Percentiles rank a stretch among this genome's conserved stretches.
phyloP scores from a whole-genome alignment of 2,329 filamentous ascomycete genomes.

The Incumbomyces lentus region DNA sequence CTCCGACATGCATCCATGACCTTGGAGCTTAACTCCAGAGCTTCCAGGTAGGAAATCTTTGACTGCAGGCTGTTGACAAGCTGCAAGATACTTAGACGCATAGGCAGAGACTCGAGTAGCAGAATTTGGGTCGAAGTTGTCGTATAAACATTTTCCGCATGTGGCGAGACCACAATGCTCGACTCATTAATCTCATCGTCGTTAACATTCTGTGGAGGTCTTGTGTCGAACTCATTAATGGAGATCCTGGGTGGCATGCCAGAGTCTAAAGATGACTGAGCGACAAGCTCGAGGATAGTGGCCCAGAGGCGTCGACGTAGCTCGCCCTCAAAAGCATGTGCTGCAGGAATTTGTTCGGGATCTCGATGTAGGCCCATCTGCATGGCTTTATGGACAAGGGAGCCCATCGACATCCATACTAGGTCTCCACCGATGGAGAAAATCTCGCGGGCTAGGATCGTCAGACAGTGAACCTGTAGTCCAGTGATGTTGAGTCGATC shows the following conservation, averaged over 20 bases:
- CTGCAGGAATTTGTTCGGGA: constrained; percentile 23
- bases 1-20: constrained; percentile 30
- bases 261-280: constrained; percentile 25
- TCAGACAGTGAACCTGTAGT: constrained; percentile 28
- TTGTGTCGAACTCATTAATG: constrained; percentile 25
- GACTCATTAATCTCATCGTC: constrained; percentile 17
- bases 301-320: constrained; percentile 27
- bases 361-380: constrained; percentile 27
- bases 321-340: constrained; percentile 13
- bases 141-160: constrained; percentile 24
- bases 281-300: constrained; percentile 27
- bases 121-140: constrained; percentile 21
- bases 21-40: constrained; percentile 30
- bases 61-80: constrained; percentile 22
- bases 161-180: constrained; percentile 19
- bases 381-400: constrained; percentile 24
- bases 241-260: constrained; percentile 24
- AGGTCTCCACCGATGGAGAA: constrained; percentile 26
- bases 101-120: constrained; percentile 17
- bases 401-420: constrained; percentile 27
- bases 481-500: constrained; percentile 22
- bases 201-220: constrained; percentile 13
- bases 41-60: constrained; percentile 20
- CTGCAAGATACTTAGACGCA: constrained; percentile 24
- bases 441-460: constrained; percentile 26